A percentile compares a stretch with the other conserved stretches of the same genome.
phyloP scores from a whole-genome alignment of 2,329 filamentous ascomycete species.

The Cadophora malorum region DNA sequence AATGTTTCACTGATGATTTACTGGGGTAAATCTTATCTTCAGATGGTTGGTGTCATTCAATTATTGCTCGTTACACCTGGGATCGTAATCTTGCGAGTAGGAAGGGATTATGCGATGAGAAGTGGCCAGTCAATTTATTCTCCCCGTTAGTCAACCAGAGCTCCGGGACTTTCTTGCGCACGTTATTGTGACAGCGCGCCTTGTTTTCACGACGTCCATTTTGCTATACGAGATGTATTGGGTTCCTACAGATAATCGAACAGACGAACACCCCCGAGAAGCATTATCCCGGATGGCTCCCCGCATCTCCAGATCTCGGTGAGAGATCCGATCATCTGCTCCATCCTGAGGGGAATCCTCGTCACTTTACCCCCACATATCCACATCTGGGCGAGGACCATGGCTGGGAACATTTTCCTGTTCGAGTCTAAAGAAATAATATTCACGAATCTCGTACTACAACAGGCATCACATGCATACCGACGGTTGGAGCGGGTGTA shows the following conservation, averaged over 20 bases:
- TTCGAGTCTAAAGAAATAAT: not conserved
- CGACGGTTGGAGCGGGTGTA: not conserved
- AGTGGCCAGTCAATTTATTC: not conserved
- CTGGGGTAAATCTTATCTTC: not conserved
- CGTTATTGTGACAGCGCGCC: not conserved
- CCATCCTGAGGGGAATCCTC: not conserved
- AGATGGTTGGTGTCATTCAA: not conserved
- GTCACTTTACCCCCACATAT: not conserved
- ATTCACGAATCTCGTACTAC: not conserved
- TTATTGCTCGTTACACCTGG: not conserved
- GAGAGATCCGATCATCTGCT: constrained; percentile 3
- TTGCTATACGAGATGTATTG: not conserved
- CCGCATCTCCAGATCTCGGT: constrained; percentile 2
- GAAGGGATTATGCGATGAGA: not conserved
- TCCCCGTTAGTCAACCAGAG: not conserved
- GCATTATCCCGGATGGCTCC: not conserved
- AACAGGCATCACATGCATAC: not conserved
- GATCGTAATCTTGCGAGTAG: not conserved
- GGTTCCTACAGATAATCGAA: not conserved
- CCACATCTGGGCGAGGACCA: not conserved
- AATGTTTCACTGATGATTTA: constrained; percentile 7
- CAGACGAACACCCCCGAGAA: not conserved
- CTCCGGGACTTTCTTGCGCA: not conserved
- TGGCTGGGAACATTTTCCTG: not conserved
- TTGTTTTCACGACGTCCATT: not conserved